Base-by-base conservation (phyloP, 495 filamentous ascomycete species). In the Aspergillus saccharolyticus region DNA sequence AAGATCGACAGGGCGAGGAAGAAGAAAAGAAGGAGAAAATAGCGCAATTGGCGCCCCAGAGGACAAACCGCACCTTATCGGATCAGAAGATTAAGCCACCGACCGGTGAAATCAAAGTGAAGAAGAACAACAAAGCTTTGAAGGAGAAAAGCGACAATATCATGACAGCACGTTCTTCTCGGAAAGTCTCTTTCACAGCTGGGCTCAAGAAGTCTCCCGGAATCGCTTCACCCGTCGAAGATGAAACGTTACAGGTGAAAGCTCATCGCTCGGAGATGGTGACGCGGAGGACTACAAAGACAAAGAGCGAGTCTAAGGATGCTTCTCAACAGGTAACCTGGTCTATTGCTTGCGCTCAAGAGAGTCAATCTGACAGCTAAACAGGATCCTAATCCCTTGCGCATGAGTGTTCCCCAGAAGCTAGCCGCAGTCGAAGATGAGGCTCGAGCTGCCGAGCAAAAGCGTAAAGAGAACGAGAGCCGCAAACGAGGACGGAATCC, bases 1-100 rank as follows among this genome's bases (percentile, higher is more conserved):
- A 83, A 50, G 83, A 84, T 56, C 60, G 78, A n/a, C 75, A 78
- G 14, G 73, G 74, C 1, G 70, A 81, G 45, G 78, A 81, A 25
- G 66, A 80, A 9, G 59, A 61, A 19, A 45, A 72, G 62, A 22
- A 67, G 71, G 65, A 53, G 64, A 53, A 65, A 53, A 3, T 66
- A 24, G 56, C 66, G 55, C 53, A 66, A 59, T 22, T 71, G 63
- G 28, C 57, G 64, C 51, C 72, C 68, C n/a, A 68, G 67, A 71
- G 59, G 57, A 60, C 47, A 15, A 24, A 28, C 3, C 47, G 7
- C 12, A 14, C 46, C 4, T 30, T 15, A 12, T 21, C 30, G 17
- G 21, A 47, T 53, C 22, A 45, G 55, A 73, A 61, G 61, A 62
- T 19, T 43, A 52, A 21, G 24, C 56, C 16, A 47, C 57, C 20